Evolutionary conservation across 179 eudicot genomes (phyloP).

Genomic region (Beta macrorhiza): DNA sequence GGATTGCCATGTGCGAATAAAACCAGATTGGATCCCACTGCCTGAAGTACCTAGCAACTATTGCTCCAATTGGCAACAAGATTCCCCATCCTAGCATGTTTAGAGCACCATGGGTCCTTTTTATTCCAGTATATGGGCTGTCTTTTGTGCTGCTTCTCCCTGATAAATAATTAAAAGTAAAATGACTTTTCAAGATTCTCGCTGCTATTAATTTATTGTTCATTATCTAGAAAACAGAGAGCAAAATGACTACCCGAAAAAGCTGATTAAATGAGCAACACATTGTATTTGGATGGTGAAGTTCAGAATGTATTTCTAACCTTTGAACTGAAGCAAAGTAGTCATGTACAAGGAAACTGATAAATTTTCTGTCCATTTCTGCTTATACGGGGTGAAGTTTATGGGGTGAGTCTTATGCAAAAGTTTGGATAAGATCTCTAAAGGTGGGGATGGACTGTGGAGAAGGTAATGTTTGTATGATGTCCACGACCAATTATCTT

Average conservation of each 20-base stretch:
- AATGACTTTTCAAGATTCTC: not conserved
- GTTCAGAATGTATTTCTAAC: not conserved
- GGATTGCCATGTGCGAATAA: slow-evolving; percentile 59
- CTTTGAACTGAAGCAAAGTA: slow-evolving; percentile 11
- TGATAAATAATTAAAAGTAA: slow-evolving; percentile 21
- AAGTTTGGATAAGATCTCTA: not conserved
- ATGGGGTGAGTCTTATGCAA: not conserved
- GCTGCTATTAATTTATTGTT: not conserved
- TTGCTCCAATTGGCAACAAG: slow-evolving; percentile 61
- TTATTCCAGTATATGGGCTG: slow-evolving; percentile 43
- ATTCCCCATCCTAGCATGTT: slow-evolving; percentile 91
- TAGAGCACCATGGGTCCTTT: slow-evolving; percentile 66
- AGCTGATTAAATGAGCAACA: not conserved
- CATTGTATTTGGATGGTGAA: too few species aligned
- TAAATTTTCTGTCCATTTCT: not conserved
- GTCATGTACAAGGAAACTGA: not conserved
- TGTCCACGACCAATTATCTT: not conserved
- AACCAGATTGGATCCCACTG: slow-evolving; percentile 89
- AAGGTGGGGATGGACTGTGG: not conserved
- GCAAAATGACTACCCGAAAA: not conserved
- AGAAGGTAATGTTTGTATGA: not conserved
- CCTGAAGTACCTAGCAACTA: slow-evolving; percentile 67
- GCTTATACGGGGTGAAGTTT: too few species aligned
- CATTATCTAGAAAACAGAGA: not conserved
- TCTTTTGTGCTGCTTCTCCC: slow-evolving; percentile 44